Percentiles rank a stretch among this genome's conserved stretches.
Evolutionary conservation across 2,329 filamentous ascomycete species (phyloP).

Genomic region (Purpureocillium lavendulum): DNA sequence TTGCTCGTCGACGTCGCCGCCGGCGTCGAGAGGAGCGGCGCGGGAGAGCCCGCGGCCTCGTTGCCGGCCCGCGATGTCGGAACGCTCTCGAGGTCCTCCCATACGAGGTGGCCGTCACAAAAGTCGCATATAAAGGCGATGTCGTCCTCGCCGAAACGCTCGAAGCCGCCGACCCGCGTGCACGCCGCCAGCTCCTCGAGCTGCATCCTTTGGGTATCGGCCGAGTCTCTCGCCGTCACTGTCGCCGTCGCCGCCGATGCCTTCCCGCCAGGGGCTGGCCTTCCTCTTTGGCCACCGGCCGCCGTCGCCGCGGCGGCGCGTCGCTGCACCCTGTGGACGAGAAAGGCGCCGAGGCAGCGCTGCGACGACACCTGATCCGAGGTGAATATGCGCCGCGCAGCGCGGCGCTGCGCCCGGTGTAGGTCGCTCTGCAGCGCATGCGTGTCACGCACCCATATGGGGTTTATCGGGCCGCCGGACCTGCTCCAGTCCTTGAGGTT

Average conservation of each 20-base stretch:
- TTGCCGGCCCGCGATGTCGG: conserved; percentile 29
- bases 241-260: not conserved
- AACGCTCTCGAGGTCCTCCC: conserved; percentile 47
- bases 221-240: not conserved
- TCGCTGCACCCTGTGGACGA: conserved; percentile 42
- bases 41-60: conserved; percentile 3
- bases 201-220: conserved; percentile 19
- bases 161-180: conserved; percentile 45
- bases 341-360: conserved; percentile 48
- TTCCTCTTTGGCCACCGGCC: too few relatives aligned
- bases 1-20: conserved; percentile 13
- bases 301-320: too few relatives aligned
- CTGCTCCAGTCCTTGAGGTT: conserved; percentile 47
- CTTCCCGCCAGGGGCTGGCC: not conserved
- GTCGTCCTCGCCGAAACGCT: conserved; percentile 44
- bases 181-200: conserved; percentile 43
- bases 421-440: conserved; percentile 38
- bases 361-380: conserved; percentile 37
- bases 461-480: conserved; percentile 45
- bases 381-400: conserved; percentile 46
- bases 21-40: conserved; percentile 10
- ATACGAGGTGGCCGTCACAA: conserved; percentile 51
- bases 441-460: conserved; percentile 47
- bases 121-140: conserved; percentile 53
- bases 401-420: conserved; percentile 50